These are phyloP conservation scores for Scheffersomyces lignosus DNA, from an alignment of 805 yeast genomes.

Conservation along the genomic window DNA sequence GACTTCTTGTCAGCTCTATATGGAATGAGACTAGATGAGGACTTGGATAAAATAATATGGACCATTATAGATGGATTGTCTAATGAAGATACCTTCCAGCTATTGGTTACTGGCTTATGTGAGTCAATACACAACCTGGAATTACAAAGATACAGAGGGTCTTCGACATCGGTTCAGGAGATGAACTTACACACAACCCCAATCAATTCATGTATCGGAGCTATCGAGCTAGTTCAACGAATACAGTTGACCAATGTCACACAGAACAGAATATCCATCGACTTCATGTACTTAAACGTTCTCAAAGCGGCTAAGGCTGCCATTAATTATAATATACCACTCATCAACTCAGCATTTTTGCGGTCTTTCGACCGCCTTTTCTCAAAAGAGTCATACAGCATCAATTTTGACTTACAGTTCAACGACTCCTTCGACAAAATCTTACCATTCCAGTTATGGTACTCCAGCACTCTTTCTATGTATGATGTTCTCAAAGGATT, in stretches of 20 bases:
- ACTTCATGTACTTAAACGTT: slow-evolving; percentile 26
- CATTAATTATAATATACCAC: slow-evolving; percentile 33
- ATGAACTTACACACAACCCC: slow-evolving; percentile 3
- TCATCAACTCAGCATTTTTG: slow-evolving; percentile 42
- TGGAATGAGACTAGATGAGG: slow-evolving; percentile 28
- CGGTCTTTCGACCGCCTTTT: slow-evolving; percentile 41
- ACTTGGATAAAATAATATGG: slow-evolving; percentile 36
- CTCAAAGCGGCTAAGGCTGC: slow-evolving; percentile 33
- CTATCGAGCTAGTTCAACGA: slow-evolving; percentile 36
- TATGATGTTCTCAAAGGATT: slow-evolving; percentile 33
- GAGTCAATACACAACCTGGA: slow-evolving; percentile 21
- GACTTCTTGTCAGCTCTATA: slow-evolving; percentile 48
- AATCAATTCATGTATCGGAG: slow-evolving; percentile 37
- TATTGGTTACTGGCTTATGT: slow-evolving; percentile 17
- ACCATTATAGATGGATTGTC: slow-evolving; percentile 39
- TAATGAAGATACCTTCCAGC: slow-evolving; percentile 34
- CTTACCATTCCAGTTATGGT: slow-evolving; percentile 45
- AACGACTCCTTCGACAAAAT: slow-evolving; percentile 20
- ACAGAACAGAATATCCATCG: slow-evolving; percentile 21
- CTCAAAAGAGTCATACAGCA: slow-evolving; percentile 21
- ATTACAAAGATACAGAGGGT: slow-evolving; percentile 12
- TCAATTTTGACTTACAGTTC: slow-evolving; percentile 13
- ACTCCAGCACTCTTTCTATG: slow-evolving; percentile 37
- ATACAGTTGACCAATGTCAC: slow-evolving; percentile 25
- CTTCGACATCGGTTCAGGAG: not conserved